A percentile compares a stretch with the other conserved stretches of the same genome.
Conservation (phyloP, 1,139 yeast species). For the Hyphopichia khmerensis region DNA sequence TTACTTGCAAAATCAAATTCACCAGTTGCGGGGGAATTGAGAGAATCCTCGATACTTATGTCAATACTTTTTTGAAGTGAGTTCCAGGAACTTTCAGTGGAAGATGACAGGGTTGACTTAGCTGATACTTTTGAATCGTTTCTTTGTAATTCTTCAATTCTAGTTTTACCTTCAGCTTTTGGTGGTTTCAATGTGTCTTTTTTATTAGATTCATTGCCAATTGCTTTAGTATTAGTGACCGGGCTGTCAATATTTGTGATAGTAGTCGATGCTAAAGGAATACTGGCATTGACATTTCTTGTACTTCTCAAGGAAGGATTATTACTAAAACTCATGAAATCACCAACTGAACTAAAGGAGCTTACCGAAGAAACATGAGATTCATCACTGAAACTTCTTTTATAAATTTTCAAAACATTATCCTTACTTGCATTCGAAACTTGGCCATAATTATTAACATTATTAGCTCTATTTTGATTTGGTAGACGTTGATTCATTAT, state of each 20-base stretch:
- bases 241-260: not conserved
- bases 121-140: constrained; percentile 2
- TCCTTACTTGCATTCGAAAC: not conserved
- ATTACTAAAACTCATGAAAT: constrained; percentile 20
- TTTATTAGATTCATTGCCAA: not conserved
- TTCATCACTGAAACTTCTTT: constrained; percentile 39
- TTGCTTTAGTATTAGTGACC: too few species aligned
- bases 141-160: not conserved
- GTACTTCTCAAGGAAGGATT: constrained; percentile 3
- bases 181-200: too few species aligned
- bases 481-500: not conserved
- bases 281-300: not conserved
- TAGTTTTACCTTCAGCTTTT: not conserved
- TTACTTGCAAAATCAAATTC: constrained; percentile 1
- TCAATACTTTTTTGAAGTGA: constrained; percentile 37
- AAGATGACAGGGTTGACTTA: not conserved
- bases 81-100: constrained; percentile 26
- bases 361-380: constrained; percentile 39
- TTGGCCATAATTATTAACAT: not conserved
- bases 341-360: constrained; percentile 38
- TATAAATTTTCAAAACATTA: constrained; percentile 17
- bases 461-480: not conserved
- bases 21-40: not conserved
- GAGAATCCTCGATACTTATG: constrained; percentile 17
- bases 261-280: not conserved